phyloP scores from a whole-genome alignment of 257 asterid genomes.

The Nicotiana obtusifolia region DNA sequence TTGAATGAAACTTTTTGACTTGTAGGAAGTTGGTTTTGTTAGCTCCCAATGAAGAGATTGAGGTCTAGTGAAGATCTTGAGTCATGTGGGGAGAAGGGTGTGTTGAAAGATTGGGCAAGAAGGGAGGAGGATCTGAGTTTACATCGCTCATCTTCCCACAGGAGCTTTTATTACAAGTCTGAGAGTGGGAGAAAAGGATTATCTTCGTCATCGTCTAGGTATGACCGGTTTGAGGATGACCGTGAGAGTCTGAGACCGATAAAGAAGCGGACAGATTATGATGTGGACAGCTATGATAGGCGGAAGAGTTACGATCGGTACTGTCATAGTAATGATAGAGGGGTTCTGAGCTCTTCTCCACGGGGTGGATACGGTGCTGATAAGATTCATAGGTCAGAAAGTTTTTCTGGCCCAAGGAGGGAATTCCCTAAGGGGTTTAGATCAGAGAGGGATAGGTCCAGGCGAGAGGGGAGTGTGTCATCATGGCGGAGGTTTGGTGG shows the following conservation, averaged over 20 bases:
- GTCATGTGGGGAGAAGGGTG: slow-evolving; percentile 67
- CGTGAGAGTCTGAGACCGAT: slow-evolving; percentile 62
- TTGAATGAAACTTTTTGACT: slow-evolving; percentile 14
- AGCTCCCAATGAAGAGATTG: slow-evolving; percentile 65
- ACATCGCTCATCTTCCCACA: slow-evolving; percentile 67
- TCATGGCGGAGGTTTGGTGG: slow-evolving; percentile 80
- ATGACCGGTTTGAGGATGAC: slow-evolving; percentile 74
- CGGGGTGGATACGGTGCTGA: slow-evolving; percentile 61
- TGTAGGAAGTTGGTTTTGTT: slow-evolving; percentile 9
- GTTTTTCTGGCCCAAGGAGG: slow-evolving; percentile 81
- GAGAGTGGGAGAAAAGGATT: slow-evolving; percentile 65
- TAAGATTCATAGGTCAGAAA: slow-evolving; percentile 71
- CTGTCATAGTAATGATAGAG: slow-evolving; percentile 63
- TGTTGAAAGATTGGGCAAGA: slow-evolving; percentile 73
- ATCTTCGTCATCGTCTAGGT: slow-evolving; percentile 66
- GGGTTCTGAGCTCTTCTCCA: slow-evolving; percentile 63
- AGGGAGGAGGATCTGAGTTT: slow-evolving; percentile 56
- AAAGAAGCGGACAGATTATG: slow-evolving; percentile 65
- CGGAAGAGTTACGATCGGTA: slow-evolving; percentile 70
- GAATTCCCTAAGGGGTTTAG: slow-evolving; percentile 93
- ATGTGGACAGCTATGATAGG: slow-evolving; percentile 57
- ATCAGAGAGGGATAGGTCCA: slow-evolving; percentile 91
- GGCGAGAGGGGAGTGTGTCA: slow-evolving; percentile 71
- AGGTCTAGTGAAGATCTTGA: slow-evolving; percentile 85
- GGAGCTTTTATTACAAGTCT: slow-evolving; percentile 67